Evolutionary conservation across 306 rosid species (phyloP).

Genomic region (Hylodesmum podocarpum): DNA sequence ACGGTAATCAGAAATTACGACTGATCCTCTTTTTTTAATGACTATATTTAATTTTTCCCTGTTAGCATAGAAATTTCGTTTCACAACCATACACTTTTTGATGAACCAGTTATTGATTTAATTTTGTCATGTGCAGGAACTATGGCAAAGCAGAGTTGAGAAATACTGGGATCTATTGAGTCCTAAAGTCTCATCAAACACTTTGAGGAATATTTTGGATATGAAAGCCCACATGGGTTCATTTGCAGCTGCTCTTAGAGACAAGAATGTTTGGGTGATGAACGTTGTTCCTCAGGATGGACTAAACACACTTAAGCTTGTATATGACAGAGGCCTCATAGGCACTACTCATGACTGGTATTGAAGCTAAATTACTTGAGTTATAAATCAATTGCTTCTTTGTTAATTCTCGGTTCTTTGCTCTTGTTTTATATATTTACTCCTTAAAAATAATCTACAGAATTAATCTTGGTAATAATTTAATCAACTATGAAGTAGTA

Average conservation of each 20-base stretch:
- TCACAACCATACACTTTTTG: background rate
- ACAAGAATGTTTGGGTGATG: slow-evolving; percentile 95
- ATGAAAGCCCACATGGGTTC: slow-evolving; percentile 95
- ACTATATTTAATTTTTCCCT: background rate
- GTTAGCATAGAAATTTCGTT: background rate
- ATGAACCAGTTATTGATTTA: slow-evolving; percentile 8
- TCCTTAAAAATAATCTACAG: background rate
- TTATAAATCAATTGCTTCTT: background rate
- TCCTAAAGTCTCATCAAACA: slow-evolving; percentile 62
- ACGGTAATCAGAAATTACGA: slow-evolving; percentile 53
- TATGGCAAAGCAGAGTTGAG: slow-evolving; percentile 76
- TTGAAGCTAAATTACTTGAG: slow-evolving; percentile 12
- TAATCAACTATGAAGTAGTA: background rate
- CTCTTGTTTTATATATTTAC: background rate
- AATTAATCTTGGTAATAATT: background rate
- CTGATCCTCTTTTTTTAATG: slow-evolving; percentile 19
- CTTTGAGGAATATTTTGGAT: slow-evolving; percentile 87
- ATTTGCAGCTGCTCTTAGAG: slow-evolving; percentile 86
- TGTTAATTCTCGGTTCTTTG: background rate
- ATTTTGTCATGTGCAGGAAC: slow-evolving; percentile 58
- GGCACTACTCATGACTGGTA: slow-evolving; percentile 87
- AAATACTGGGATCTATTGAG: slow-evolving; percentile 83
- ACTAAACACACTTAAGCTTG: slow-evolving; percentile 79
- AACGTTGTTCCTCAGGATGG: slow-evolving; percentile 87
- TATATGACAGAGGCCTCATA: slow-evolving; percentile 91